Evolutionary conservation across 2,329 filamentous ascomycete species (phyloP).

Genomic region (Colletotrichum sp.): DNA sequence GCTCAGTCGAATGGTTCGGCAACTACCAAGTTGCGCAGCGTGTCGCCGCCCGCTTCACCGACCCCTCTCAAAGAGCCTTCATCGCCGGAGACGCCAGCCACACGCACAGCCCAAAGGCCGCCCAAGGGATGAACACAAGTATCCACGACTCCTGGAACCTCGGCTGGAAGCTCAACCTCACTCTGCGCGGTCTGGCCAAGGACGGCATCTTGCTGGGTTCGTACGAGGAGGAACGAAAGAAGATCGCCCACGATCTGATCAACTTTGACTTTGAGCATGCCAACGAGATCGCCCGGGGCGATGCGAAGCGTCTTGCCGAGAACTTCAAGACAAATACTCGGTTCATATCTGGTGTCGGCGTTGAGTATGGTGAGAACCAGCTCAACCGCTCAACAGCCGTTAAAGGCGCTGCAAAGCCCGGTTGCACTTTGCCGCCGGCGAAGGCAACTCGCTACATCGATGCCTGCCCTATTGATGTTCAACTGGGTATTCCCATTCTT

Average conservation of each 20-base stretch:
- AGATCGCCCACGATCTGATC: slow-evolving; percentile 56
- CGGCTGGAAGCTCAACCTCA: slow-evolving; percentile 54
- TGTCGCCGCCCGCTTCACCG: slow-evolving; percentile 71
- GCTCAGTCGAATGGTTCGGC: slow-evolving; percentile 71
- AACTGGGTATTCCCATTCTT: slow-evolving; percentile 77
- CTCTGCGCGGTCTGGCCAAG: slow-evolving; percentile 59
- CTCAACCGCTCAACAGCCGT: slow-evolving; percentile 50
- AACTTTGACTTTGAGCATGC: slow-evolving; percentile 55
- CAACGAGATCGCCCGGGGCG: slow-evolving; percentile 62
- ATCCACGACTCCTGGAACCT: slow-evolving; percentile 68
- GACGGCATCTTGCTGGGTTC: slow-evolving; percentile 48
- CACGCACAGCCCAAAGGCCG: slow-evolving; percentile 74
- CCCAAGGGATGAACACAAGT: slow-evolving; percentile 68
- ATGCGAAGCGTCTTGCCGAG: slow-evolving; percentile 64
- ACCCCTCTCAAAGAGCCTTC: slow-evolving; percentile 64
- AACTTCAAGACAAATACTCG: slow-evolving; percentile 73
- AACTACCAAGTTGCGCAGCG: slow-evolving; percentile 74
- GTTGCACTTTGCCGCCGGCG: slow-evolving; percentile 65
- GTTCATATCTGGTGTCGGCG: slow-evolving; percentile 75
- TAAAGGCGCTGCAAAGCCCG: slow-evolving; percentile 53
- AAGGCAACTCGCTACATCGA: slow-evolving; percentile 77
- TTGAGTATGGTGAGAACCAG: slow-evolving; percentile 58
- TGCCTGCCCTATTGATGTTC: slow-evolving; percentile 76
- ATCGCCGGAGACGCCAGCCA: slow-evolving; percentile 71
- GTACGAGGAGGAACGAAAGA: slow-evolving; percentile 56